Evolutionary conservation across 495 filamentous ascomycete genomes (phyloP).

Genomic region (Aspergillus egyptiacus): DNA sequence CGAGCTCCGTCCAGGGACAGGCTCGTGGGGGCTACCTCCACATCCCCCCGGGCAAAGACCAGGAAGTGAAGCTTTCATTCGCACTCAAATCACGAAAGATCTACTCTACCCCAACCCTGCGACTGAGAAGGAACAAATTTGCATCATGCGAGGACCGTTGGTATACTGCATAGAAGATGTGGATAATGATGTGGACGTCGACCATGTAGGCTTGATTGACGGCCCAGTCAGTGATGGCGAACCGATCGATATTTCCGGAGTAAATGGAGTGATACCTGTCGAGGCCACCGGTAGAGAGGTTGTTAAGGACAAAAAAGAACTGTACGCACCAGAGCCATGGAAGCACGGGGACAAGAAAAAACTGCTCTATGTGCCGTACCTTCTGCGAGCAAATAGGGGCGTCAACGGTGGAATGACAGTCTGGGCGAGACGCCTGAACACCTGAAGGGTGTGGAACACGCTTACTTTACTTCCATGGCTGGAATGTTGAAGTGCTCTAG

Average conservation of each 20-base stretch:
- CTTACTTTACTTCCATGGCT: too few relatives aligned
- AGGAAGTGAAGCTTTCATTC: slow-evolving; percentile 1
- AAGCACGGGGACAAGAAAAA: background rate
- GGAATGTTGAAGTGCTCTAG: too few relatives aligned
- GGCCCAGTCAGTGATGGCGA: slow-evolving; percentile 1
- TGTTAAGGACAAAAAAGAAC: background rate
- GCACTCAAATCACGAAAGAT: background rate
- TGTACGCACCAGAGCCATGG: slow-evolving; percentile 2
- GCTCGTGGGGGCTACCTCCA: slow-evolving; percentile 2
- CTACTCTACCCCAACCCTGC: slow-evolving; percentile 7
- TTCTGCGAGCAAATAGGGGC: slow-evolving; percentile 8
- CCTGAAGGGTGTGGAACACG: too few relatives aligned
- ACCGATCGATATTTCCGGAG: slow-evolving; percentile 1
- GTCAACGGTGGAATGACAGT: slow-evolving; percentile 8
- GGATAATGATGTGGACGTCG: slow-evolving; percentile 8
- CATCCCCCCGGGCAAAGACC: background rate
- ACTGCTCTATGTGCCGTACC: slow-evolving; percentile 5
- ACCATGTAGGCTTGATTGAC: slow-evolving; percentile 2
- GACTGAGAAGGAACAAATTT: slow-evolving; percentile 4
- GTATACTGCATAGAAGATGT: slow-evolving; percentile 14
- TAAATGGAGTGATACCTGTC: background rate
- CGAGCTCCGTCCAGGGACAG: slow-evolving; percentile 2
- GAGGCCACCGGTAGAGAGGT: slow-evolving; percentile 1
- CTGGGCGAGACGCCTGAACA: slow-evolving; percentile 3
- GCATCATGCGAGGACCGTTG: slow-evolving; percentile 9